Evolutionary conservation across 140 eudicot species (phyloP).

Genomic region (Bidens hawaiensis): DNA sequence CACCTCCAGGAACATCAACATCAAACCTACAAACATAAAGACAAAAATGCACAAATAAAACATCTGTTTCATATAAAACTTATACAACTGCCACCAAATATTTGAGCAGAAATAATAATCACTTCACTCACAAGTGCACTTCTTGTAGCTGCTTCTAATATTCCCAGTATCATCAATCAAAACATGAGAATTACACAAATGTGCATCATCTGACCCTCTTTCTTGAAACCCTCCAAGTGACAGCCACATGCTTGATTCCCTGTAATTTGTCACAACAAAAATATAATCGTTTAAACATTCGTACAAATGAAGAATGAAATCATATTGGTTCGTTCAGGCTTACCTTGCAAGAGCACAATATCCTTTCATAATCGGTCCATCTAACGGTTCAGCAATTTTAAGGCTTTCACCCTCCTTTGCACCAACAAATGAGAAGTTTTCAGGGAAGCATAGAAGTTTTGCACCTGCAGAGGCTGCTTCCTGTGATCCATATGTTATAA

Average conservation of each 20-base stretch:
- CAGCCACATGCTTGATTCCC: conserved; percentile 90
- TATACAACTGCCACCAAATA: not conserved
- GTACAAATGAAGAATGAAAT: not conserved
- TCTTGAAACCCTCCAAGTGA: conserved; percentile 98
- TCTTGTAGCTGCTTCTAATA: conserved; percentile 62
- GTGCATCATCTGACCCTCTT: conserved; percentile 73
- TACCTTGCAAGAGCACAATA: conserved; percentile 90
- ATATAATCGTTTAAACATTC: not conserved
- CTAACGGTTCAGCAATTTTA: conserved; percentile 70
- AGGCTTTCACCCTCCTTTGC: conserved; percentile 70
- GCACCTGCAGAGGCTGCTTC: conserved; percentile 97
- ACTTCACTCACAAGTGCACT: conserved; percentile 71
- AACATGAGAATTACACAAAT: conserved; percentile 74
- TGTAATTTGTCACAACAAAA: conserved; percentile 24
- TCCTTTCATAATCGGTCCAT: conserved; percentile 79
- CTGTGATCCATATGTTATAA: conserved; percentile 21
- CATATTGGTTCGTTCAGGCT: not conserved
- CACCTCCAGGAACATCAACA: conserved; percentile 94
- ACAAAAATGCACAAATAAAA: not conserved
- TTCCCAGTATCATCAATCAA: conserved; percentile 76
- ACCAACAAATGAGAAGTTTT: conserved; percentile 85
- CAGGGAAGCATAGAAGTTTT: conserved; percentile 84
- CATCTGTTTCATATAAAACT: not conserved
- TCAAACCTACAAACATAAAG: conserved; percentile 59
- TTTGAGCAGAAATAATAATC: not conserved